phyloP scores from a whole-genome alignment of 768 basidiomycete genomes.

The Auricularia sp. region DNA sequence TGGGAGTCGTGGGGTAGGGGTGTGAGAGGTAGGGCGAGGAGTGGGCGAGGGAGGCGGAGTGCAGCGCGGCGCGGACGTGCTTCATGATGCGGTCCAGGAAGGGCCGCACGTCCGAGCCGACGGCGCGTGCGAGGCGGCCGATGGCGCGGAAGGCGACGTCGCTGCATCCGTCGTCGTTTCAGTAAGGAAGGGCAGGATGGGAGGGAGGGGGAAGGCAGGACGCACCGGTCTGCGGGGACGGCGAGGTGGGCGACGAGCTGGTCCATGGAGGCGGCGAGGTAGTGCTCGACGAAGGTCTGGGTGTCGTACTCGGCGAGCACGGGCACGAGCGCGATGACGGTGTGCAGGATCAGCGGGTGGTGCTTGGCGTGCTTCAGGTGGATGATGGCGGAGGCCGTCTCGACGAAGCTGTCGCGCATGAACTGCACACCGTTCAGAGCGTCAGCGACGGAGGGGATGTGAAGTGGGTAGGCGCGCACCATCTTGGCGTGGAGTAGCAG shows the following conservation, averaged over 20 bases:
- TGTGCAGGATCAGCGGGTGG: slow-evolving; percentile 83
- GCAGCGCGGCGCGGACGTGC: slow-evolving; percentile 82
- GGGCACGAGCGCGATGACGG: slow-evolving; percentile 92
- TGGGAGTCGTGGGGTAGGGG: not conserved
- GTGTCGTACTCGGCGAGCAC: slow-evolving; percentile 91
- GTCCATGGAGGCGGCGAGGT: not conserved
- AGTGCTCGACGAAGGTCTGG: slow-evolving; percentile 22
- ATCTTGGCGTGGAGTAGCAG: slow-evolving; percentile 88
- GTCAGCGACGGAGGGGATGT: no score
- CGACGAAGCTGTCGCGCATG: slow-evolving; percentile 72
- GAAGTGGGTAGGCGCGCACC: slow-evolving; percentile 35
- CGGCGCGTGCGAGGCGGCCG: slow-evolving; percentile 85
- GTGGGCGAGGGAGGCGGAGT: slow-evolving; percentile 21
- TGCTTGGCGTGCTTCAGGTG: slow-evolving; percentile 69
- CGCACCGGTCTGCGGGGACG: not conserved
- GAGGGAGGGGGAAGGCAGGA: no score
- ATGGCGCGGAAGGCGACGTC: slow-evolving; percentile 78
- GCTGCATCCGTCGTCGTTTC: no score
- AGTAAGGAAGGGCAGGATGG: no score
- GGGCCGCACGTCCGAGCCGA: slow-evolving; percentile 89
- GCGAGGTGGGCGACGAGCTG: not conserved
- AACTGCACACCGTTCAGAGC: slow-evolving; percentile 36
- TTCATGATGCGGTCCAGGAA: slow-evolving; percentile 87
- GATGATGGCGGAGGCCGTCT: slow-evolving; percentile 81
- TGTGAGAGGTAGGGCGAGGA: no score